phyloP scores from a whole-genome alignment of 352 stramenopile genomes.

The Pythium volutum region DNA sequence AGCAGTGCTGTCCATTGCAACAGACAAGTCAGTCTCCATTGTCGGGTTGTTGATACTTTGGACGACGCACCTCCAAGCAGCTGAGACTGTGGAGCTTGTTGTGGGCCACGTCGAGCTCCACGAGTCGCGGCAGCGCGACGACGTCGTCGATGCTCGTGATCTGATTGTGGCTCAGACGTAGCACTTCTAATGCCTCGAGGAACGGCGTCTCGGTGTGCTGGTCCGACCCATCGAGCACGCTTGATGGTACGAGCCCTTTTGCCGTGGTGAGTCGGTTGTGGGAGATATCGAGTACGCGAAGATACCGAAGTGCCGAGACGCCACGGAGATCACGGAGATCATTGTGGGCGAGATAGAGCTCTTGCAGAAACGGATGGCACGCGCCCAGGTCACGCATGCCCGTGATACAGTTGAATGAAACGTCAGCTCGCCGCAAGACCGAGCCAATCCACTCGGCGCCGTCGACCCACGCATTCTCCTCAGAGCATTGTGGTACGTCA shows the following conservation, averaged over 20 bases:
- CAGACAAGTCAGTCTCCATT: no score
- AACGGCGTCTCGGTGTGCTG: not conserved
- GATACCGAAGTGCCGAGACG: conserved; percentile 49
- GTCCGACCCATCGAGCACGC: not conserved
- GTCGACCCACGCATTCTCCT: conserved; percentile 47
- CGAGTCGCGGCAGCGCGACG: conserved; percentile 41
- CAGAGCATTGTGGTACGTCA: conserved; percentile 55
- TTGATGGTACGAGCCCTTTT: conserved; percentile 27
- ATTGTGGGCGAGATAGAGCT: conserved; percentile 64
- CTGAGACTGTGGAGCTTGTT: conserved; percentile 46
- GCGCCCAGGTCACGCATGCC: conserved; percentile 45
- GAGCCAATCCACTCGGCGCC: conserved; percentile 62
- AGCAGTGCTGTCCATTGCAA: no score
- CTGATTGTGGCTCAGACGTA: conserved; percentile 59
- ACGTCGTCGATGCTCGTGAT: conserved; percentile 47
- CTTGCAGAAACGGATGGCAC: conserved; percentile 60
- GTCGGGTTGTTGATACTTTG: no score
- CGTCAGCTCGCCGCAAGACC: conserved; percentile 46
- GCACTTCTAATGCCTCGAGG: conserved; percentile 45
- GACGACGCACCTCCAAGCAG: conserved; percentile 35
- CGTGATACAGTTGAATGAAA: conserved; percentile 52
- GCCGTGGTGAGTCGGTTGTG: conserved; percentile 57
- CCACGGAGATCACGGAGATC: conserved; percentile 47
- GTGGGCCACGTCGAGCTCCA: conserved; percentile 49
- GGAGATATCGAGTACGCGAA: conserved; percentile 67